Base-by-base conservation (phyloP, 768 basidiomycete genomes). In the Butyriboletus loyo region DNA sequence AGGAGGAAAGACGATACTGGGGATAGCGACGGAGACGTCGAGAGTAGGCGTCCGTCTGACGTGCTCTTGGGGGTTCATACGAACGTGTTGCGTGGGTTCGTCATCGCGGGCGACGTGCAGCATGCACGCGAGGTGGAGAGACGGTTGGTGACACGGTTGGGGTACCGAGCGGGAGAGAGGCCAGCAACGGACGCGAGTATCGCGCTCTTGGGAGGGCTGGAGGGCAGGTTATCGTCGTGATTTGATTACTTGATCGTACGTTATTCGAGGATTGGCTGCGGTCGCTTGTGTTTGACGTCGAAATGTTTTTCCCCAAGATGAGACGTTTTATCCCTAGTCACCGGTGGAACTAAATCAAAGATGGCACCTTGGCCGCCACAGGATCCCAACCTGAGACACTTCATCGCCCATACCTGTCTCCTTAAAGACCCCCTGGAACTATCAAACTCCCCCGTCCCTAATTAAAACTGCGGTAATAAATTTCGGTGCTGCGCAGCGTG, bases 11-110 rank as follows among this genome's bases (percentile, higher is more conserved):
- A 9, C 21, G 35, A 30, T 2, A 14, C 4, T 10, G 15, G 7
- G n/a, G 15, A 5, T 13, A 19, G 30, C 7, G 22, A 36, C 8
- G 31, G 38, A 5, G 15, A n/a, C 3, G 3, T 2, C 3, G 4
- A 19, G 38, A 4, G 25, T 32, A 6, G 11, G 7, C 10, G 15
- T 17, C 28, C 27, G 17, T 52, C 50, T 21, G 54, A 57, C 32
- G n/a, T 10, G 21, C 38, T 66, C 31, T 50, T 76, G 42, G 68
- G 72, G 6, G 59, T 69, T 2, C 74, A 78, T 38, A 71, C 71
- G 0, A 72, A 69, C 36, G 60, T 75, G 43, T 49, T 80, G 46
- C 65, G 67, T 1, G 74, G 73, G 17, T 74, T 78, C 30, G 53
- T 77, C 21, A 31, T 65, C 11, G 57, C 69, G 4, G 59, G 58